Percentiles rank a stretch among this genome's conserved stretches.
phyloP scores from a whole-genome alignment of 257 asterid genomes.

The Petrea volubilis region DNA sequence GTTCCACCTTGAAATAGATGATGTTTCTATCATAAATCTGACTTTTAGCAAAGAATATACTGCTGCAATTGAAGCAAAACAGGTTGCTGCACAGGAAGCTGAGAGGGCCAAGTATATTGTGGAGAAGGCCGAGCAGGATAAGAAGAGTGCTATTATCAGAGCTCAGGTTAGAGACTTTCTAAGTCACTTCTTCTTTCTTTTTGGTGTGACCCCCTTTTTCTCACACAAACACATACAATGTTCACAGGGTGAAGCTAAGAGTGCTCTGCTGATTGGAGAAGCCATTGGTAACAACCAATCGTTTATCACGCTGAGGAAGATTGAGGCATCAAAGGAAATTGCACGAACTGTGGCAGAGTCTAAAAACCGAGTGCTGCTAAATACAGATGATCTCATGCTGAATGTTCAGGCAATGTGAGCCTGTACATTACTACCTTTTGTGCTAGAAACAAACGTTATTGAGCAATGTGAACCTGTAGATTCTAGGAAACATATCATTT shows the following conservation, averaged over 20 bases:
- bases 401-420: neutral
- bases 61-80: constrained; percentile 40
- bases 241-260: constrained; percentile 9
- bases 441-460: too few relatives aligned
- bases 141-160: constrained; percentile 27
- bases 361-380: neutral
- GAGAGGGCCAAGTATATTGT: constrained; percentile 42
- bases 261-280: neutral
- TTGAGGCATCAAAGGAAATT: constrained; percentile 16
- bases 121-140: constrained; percentile 36
- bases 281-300: constrained; percentile 5
- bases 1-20: constrained; percentile 36
- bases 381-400: constrained; percentile 13
- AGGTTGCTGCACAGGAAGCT: constrained; percentile 41
- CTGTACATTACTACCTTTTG: neutral
- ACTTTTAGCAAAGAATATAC: constrained; percentile 36
- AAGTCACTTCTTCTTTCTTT: neutral
- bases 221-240: neutral
- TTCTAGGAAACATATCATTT: too few relatives aligned
- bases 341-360: neutral
- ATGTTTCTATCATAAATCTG: constrained; percentile 32
- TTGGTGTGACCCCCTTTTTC: neutral
- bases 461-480: too few relatives aligned
- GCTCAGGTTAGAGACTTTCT: constrained; percentile 15
- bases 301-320: constrained; percentile 9